These are phyloP conservation scores for Fusarium pseudograminearum DNA, from an alignment of 2,329 filamentous ascomycete genomes.

Conservation along the genomic window DNA sequence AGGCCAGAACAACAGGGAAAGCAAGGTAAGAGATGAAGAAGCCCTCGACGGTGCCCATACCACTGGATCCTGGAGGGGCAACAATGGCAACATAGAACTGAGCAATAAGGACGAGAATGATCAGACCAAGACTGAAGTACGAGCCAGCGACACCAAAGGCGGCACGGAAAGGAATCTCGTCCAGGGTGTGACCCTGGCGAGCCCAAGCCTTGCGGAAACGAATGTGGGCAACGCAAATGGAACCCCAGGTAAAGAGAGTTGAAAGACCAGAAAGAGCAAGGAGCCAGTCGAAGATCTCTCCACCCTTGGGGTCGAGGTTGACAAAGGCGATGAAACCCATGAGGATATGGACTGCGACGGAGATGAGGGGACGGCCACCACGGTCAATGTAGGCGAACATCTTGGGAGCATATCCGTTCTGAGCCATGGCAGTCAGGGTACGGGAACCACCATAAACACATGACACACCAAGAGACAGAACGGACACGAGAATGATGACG, in stretches of 20 bases:
- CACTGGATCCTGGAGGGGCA: slow-evolving; percentile 49
- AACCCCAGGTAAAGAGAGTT: slow-evolving; percentile 74
- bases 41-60: slow-evolving; percentile 57
- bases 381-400: slow-evolving; percentile 66
- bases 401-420: slow-evolving; percentile 66
- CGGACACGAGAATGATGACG: slow-evolving; percentile 65
- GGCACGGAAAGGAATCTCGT: slow-evolving; percentile 75
- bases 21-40: slow-evolving; percentile 70
- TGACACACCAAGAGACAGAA: slow-evolving; percentile 67
- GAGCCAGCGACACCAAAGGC: slow-evolving; percentile 72
- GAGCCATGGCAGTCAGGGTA: slow-evolving; percentile 65
- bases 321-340: slow-evolving; percentile 65
- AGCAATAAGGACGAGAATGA: slow-evolving; percentile 66
- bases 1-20: slow-evolving; percentile 65
- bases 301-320: slow-evolving; percentile 59
- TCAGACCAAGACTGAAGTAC: slow-evolving; percentile 70
- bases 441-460: slow-evolving; percentile 67
- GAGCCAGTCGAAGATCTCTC: slow-evolving; percentile 72
- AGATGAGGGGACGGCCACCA: slow-evolving; percentile 62
- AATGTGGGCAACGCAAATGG: slow-evolving; percentile 72
- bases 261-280: slow-evolving; percentile 72
- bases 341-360: slow-evolving; percentile 59
- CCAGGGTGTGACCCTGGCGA: slow-evolving; percentile 68
- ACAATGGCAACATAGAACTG: slow-evolving; percentile 66
- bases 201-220: slow-evolving; percentile 73